These are phyloP conservation scores for Lecanicillium sp. DNA, from an alignment of 2,329 filamentous ascomycete species.

Conservation along the genomic window DNA sequence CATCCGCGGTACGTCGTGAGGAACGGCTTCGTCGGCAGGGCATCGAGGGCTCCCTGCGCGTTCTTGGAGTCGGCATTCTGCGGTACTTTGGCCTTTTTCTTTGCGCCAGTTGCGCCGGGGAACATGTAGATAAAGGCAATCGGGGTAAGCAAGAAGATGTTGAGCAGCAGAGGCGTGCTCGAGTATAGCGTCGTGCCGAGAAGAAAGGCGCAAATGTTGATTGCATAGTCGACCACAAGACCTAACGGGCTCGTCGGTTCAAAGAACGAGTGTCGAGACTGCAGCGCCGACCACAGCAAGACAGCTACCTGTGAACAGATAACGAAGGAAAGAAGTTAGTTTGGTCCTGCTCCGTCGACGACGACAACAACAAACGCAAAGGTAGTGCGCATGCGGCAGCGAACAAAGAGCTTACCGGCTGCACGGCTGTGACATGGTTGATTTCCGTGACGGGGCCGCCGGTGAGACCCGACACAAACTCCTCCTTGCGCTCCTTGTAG, in stretches of 20 bases:
- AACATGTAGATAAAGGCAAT: constrained; percentile 53
- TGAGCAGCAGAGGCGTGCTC: constrained; percentile 63
- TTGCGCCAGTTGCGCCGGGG: constrained; percentile 26
- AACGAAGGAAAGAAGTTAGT: constrained; percentile 13
- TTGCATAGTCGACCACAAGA: constrained; percentile 71
- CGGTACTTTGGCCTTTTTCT: constrained; percentile 40
- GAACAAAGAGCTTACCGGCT: constrained; percentile 55
- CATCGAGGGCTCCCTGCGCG: constrained; percentile 17
- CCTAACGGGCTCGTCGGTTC: constrained; percentile 60
- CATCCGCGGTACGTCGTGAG: constrained; percentile 83
- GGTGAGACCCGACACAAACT: constrained; percentile 85
- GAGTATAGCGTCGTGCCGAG: constrained; percentile 84
- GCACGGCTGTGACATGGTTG: constrained; percentile 75
- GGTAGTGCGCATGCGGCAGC: too few relatives aligned
- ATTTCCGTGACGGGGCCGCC: constrained; percentile 81
- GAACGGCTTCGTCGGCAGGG: constrained; percentile 79
- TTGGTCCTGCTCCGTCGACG: constrained; percentile 4
- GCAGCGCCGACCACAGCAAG: constrained; percentile 81
- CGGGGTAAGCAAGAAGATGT: constrained; percentile 64
- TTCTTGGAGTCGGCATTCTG: constrained; percentile 30
- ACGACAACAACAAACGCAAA: constrained; percentile 5
- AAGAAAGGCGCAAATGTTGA: constrained; percentile 76
- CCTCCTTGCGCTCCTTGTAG: constrained; percentile 91
- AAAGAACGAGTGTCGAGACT: constrained; percentile 79
- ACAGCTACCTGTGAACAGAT: constrained; percentile 57